These are phyloP conservation scores for Arthrobotrys musiformis DNA, from an alignment of 2,329 filamentous ascomycete species.

Conservation along the genomic window DNA sequence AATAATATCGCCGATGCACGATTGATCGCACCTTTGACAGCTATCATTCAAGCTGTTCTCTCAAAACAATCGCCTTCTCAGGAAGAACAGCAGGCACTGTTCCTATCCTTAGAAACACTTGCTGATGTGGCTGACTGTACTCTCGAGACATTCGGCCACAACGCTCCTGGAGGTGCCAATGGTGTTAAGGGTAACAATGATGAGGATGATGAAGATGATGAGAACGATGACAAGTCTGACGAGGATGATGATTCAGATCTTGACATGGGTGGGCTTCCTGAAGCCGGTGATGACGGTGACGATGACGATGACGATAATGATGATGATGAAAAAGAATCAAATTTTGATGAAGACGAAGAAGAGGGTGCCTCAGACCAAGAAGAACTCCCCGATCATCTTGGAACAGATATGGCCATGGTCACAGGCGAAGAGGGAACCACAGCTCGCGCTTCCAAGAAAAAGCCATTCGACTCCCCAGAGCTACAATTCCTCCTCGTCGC, in stretches of 20 bases:
- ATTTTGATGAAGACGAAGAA: conserved; percentile 61
- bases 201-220: conserved; percentile 62
- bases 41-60: conserved; percentile 7
- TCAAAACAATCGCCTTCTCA: conserved; percentile 33
- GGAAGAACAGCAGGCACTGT: conserved; percentile 40
- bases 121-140: conserved; percentile 15
- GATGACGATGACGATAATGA: conserved; percentile 52
- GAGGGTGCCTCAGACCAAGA: conserved; percentile 64
- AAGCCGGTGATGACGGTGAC: conserved; percentile 61
- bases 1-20: conserved; percentile 21
- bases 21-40: conserved; percentile 28
- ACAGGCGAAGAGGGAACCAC: conserved; percentile 64
- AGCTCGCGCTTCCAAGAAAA: conserved; percentile 56
- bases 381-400: conserved; percentile 70
- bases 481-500: conserved; percentile 66
- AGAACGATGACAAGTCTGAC: conserved; percentile 62
- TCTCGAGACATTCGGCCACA: conserved; percentile 35
- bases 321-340: too few species aligned
- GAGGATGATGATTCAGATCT: conserved; percentile 60
- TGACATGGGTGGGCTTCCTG: conserved; percentile 59
- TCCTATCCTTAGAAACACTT: conserved; percentile 43
- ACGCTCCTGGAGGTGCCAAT: conserved; percentile 56
- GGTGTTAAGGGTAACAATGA: conserved; percentile 63
- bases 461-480: conserved; percentile 60
- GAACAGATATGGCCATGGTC: conserved; percentile 74